Base-by-base conservation (phyloP, 805 yeast species). In the Candida stauntonica region DNA sequence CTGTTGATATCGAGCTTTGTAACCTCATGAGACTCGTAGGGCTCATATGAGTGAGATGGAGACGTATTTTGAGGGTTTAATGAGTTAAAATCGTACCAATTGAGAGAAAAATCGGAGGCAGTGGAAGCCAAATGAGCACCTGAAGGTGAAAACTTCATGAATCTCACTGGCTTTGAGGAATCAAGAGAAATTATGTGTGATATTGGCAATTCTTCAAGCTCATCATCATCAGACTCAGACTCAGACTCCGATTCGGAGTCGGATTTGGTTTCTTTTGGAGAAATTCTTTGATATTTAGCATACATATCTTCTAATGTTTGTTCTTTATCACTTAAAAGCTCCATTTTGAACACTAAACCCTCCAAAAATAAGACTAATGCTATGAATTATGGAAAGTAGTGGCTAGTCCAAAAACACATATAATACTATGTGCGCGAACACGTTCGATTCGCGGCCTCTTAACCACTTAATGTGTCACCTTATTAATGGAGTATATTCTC, bases 61-160 rank as follows among this genome's bases (percentile, higher is more conserved):
- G 30, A 14, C 3, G 29, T 35, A 8, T 34, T 38, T 7, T 35
- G 32, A 4, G 60, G 37, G 20, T 58, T 57, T 55, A 67, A 52
- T 7, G 62, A 54, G 23, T 45, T 43, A 40, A 66, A 67, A 24
- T 62, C 58, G 55, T 55, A 66, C 13, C 55, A 40, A 28, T 54
- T 48, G 15, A 66, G 32, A 1, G 28, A n/a, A 9, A 41, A 43
- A 24, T 61, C 65, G 19, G 42, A 38, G 3, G 63, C 53, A 2
- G 58, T 47, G 2, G 63, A 44, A 14, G 47, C 42, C 7, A 67
- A 40, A 3, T 59, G 43, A 3, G 50, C 31, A 0, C 67, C 66
- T 0, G 54, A 35, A 1, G 45, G 36, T 24, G 58, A 58, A 17
- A 54, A 42, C 5, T 47, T 47, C 15, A 63, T 33, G 1, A 50